Base-by-base conservation (phyloP, 1,139 yeast species). In the Saccharomyces hybrid region DNA sequence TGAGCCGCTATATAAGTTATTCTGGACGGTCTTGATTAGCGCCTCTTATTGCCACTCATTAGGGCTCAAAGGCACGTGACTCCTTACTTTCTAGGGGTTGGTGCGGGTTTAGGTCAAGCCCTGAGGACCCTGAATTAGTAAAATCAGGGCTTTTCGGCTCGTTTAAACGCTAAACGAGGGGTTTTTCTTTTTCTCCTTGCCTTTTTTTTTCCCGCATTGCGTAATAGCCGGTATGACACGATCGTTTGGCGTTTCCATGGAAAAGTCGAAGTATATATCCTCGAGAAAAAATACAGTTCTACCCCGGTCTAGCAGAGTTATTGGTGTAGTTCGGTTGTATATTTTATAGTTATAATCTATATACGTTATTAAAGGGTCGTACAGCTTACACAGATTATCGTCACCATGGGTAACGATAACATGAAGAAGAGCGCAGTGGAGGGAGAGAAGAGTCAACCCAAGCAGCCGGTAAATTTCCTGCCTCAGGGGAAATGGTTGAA, bases 401-500 rank as follows among this genome's bases (percentile, higher is more conserved):
- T 38, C 42, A 3, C 8, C 5, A 38, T 38, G 42, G 42, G 42
- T 38, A 38, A 38, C 13, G 42, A 38, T 38, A 38, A 38, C n/a
- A 38, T 6, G 7, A 38, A 38, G 42, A 38, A 38, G 23, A 38
- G 13, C 25, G n/a, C 9, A 16, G 42, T 38, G 25, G 13, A 38
- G 42, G 42, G n/a, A 2, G 42, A 38, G 42, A 8, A 38, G 2
- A 38, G 8, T 1, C 7, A 16, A 38, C 3, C 42, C 8, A 38
- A 38, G 42, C 42, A 38, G 23, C 42, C 42, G 42, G 42, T 38
- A 3, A 62, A 58, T 48, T 65, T 66, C 54, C 59, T 69, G 57
- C 70, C 73, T 5, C 70, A 65, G 60, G 72, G 72, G 31, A 73
- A 72, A 58, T 74, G 72, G 58, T 59, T 74, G 56, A 70, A 73